These are phyloP conservation scores for Coprinopsis strossmayeri DNA, from an alignment of 768 basidiomycete genomes.

Conservation along the genomic window DNA sequence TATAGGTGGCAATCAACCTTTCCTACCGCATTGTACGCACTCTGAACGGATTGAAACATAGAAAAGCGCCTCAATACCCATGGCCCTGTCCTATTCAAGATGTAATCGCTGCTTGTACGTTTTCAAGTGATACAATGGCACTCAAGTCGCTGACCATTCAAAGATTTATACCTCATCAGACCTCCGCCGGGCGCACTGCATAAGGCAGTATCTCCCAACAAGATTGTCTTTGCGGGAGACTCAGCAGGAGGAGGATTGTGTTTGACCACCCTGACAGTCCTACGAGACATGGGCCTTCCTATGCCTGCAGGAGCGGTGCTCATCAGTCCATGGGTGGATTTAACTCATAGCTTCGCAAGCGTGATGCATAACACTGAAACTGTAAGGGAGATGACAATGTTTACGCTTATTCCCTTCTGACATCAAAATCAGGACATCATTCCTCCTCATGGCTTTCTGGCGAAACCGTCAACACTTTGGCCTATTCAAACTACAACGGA, in stretches of 20 bases:
- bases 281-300: conserved; percentile 66
- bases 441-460: conserved; percentile 54
- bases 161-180: conserved; percentile 68
- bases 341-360: conserved; percentile 82
- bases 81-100: conserved; percentile 78
- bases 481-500: conserved; percentile 36
- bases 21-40: not conserved
- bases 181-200: conserved; percentile 64
- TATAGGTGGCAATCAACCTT: conserved; percentile 27
- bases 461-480: conserved; percentile 55
- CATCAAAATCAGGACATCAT: conserved; percentile 72
- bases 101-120: conserved; percentile 64
- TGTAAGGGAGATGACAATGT: conserved; percentile 25
- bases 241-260: conserved; percentile 71
- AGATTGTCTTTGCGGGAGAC: conserved; percentile 75
- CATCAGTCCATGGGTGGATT: conserved; percentile 78
- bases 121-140: not conserved
- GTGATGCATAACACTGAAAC: conserved; percentile 61
- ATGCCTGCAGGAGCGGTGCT: conserved; percentile 71
- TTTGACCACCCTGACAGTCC: conserved; percentile 49
- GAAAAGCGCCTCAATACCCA: conserved; percentile 80
- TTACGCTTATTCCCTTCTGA: not conserved
- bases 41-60: conserved; percentile 18
- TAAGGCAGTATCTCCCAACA: conserved; percentile 52
- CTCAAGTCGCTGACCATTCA: not conserved